A percentile compares a stretch with the other conserved stretches of the same genome.
Conservation (phyloP, 345 rosid species). For the Brassica rapa region DNA sequence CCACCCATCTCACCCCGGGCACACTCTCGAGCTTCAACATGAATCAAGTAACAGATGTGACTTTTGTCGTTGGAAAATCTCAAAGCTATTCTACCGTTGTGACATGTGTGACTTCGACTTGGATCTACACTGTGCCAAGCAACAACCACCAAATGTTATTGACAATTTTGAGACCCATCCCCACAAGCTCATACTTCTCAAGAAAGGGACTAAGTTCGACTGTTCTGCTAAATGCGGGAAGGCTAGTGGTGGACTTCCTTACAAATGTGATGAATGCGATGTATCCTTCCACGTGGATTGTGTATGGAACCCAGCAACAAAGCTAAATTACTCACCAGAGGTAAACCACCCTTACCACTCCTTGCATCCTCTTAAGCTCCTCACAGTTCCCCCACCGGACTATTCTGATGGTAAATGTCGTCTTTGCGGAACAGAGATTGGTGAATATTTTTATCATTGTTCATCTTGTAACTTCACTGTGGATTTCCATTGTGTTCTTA, state of each 20-base stretch:
- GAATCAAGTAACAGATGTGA: neutral
- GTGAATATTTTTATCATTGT: neutral
- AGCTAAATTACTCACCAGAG: neutral
- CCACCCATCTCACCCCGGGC: neutral
- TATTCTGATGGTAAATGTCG: constrained; percentile 6
- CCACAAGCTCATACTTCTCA: neutral
- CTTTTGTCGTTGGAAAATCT: neutral
- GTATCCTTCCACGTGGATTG: neutral
- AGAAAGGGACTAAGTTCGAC: neutral
- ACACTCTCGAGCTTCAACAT: neutral
- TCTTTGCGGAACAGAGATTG: neutral
- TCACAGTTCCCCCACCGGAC: neutral
- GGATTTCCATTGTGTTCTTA: neutral
- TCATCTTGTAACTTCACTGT: neutral
- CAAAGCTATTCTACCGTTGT: neutral
- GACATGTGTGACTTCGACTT: neutral
- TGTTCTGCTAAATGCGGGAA: neutral
- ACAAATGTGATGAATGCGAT: neutral
- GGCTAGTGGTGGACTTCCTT: neutral
- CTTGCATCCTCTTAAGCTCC: neutral
- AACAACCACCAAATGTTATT: neutral
- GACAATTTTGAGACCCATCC: neutral
- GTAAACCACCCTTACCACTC: neutral
- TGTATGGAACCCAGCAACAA: neutral
- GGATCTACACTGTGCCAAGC: neutral